phyloP scores from a whole-genome alignment of 345 rosid genomes.

The Mallotus nudiflorus region DNA sequence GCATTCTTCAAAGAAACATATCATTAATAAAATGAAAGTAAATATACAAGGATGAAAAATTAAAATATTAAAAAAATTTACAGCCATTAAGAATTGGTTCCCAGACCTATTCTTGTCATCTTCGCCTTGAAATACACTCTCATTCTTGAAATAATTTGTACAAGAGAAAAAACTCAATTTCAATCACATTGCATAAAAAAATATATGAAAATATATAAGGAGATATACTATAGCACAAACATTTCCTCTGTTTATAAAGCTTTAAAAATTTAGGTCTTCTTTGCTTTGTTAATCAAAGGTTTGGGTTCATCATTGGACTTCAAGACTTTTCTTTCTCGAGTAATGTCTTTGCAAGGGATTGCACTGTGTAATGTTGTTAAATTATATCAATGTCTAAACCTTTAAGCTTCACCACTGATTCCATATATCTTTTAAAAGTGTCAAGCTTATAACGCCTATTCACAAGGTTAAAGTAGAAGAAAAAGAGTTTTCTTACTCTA shows the following conservation, averaged over 20 bases:
- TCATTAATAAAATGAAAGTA: no score
- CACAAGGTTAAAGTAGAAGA: not conserved
- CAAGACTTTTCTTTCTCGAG: not conserved
- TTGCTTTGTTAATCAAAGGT: not conserved
- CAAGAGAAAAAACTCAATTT: no score
- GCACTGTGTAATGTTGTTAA: conserved; percentile 30
- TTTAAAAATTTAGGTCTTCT: conserved; percentile 6
- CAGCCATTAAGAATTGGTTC: no score
- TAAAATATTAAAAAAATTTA: no score
- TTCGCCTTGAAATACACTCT: no score
- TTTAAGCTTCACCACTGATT: conserved; percentile 28
- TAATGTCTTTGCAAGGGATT: not conserved
- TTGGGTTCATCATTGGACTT: not conserved
- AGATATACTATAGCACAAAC: not conserved
- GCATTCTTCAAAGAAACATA: no score
- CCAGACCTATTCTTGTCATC: no score
- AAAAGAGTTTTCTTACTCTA: not conserved
- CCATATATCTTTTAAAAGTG: conserved; percentile 28
- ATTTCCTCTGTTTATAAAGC: conserved; percentile 5
- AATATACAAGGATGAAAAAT: no score
- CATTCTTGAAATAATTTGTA: no score
- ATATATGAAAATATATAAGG: not conserved
- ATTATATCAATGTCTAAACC: conserved; percentile 27
- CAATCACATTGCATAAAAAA: no score
- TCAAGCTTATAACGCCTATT: conserved; percentile 27